Base-by-base conservation (phyloP, 192 early-diverging fungal genomes). In the Phycomyces nitens region DNA sequence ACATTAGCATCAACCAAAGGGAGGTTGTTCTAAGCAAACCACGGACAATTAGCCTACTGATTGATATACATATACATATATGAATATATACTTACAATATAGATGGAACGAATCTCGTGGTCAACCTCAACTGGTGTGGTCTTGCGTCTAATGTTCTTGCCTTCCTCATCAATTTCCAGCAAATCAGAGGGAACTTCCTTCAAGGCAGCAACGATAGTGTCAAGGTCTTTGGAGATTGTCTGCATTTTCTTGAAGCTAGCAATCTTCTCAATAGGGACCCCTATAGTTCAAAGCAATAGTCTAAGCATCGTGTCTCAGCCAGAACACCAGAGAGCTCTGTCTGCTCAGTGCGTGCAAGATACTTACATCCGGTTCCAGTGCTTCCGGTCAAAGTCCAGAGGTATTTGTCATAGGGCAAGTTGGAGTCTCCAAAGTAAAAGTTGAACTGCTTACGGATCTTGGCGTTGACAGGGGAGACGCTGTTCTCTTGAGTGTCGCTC, bases 341-440 rank as follows among this genome's bases (percentile, higher is more conserved):
- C n/a, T n/a, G n/a, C n/a, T n/a, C n/a, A n/a, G 29, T 34, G 29
- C 7, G 29, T 34, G 7, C 29, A 34, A 34, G 29, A 34, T 34
- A 71, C 75, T 55, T 80, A 86, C 84, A 84, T 64, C 82, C 80
- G n/a, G 74, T 64, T 7, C 58, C 41, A 38, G 70, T 65, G 49
- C 78, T 79, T 2, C 58, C 61, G 57, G 68, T 57, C 24, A 79
- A 51, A 60, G 69, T 74, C 43, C 57, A 70, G 66, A 87, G 68
- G 53, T 75, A 87, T 47, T 76, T 86, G 63, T 87, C 85, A 14
- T 54, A 60, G 52, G 80, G 78, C 16, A 87, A 66, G 66, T 87
- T 87, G 9, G 72, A 61, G 60, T 87, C 84, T 56, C 78, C 68
- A 63, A 87, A 87, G 69, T 87, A 87, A 57, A 82, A 87, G 57